A percentile compares a stretch with the other conserved stretches of the same genome.
phyloP scores from a whole-genome alignment of 2,329 filamentous ascomycete species.

The Nannizziopsis barbatae region DNA sequence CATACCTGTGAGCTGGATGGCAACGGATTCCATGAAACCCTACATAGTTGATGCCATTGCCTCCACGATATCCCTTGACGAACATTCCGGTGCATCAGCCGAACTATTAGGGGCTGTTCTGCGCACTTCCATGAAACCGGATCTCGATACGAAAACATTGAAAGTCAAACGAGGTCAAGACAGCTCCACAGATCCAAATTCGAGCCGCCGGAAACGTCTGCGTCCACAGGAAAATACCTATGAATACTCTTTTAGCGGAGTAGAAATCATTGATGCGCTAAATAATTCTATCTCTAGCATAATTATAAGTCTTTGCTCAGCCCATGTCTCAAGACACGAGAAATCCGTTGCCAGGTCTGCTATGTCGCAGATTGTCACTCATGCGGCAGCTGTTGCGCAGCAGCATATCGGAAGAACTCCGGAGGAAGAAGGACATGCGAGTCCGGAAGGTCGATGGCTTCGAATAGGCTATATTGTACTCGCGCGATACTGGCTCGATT shows the following conservation, averaged over 20 bases:
- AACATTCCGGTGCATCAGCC: slow-evolving; percentile 22
- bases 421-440: neutral
- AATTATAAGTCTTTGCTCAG: slow-evolving; percentile 12
- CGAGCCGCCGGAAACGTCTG: neutral
- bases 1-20: slow-evolving; percentile 33
- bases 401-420: slow-evolving; percentile 3
- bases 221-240: neutral
- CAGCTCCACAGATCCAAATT: neutral
- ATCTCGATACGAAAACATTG: neutral
- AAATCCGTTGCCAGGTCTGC: slow-evolving; percentile 3
- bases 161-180: neutral
- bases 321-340: slow-evolving; percentile 11
- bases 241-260: neutral
- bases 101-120: slow-evolving; percentile 11
- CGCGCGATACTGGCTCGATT: slow-evolving; percentile 13
- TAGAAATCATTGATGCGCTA: slow-evolving; percentile 9
- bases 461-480: slow-evolving; percentile 16
- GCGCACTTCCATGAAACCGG: slow-evolving; percentile 3
- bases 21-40: slow-evolving; percentile 28
- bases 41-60: slow-evolving; percentile 29
- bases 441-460: slow-evolving; percentile 1
- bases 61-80: slow-evolving; percentile 28
- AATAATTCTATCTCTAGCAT: slow-evolving; percentile 17
- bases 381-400: slow-evolving; percentile 10
- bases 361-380: slow-evolving; percentile 10